Percentiles rank a stretch among this genome's conserved stretches.
phyloP scores from a whole-genome alignment of 371 early-diverging fungal genomes.

The Mortierella sp. region DNA sequence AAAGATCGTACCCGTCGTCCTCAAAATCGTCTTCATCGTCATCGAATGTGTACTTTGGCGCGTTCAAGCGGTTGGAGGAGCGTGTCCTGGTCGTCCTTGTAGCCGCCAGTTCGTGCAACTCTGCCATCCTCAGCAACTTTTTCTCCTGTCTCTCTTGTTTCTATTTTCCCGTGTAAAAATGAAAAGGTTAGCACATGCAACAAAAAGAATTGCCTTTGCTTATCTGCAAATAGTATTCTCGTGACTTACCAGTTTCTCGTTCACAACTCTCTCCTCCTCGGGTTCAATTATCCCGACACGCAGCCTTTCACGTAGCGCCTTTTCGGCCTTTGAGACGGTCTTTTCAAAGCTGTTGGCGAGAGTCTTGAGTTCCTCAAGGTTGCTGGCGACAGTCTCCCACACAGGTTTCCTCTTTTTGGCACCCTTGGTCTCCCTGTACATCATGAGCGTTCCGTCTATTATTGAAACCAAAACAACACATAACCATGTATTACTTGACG shows the following conservation, averaged over 20 bases:
- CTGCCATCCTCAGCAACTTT: conserved; percentile 33
- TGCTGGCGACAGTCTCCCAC: conserved; percentile 56
- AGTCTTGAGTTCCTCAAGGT: conserved; percentile 36
- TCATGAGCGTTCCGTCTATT: conserved; percentile 38
- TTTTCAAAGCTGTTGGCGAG: conserved; percentile 32
- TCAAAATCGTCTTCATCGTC: conserved; percentile 46
- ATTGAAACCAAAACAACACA: not conserved
- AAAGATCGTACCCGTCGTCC: conserved; percentile 48
- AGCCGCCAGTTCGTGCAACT: conserved; percentile 47
- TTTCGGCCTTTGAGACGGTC: conserved; percentile 35
- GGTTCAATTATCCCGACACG: conserved; percentile 45
- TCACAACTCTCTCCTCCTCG: conserved; percentile 28
- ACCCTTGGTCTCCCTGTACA: conserved; percentile 44
- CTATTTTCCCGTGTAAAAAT: conserved; percentile 5
- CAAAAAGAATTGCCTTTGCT: not conserved
- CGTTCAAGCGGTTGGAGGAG: conserved; percentile 43
- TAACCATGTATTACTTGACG: not conserved
- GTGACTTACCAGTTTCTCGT: conserved; percentile 26
- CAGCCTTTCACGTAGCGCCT: conserved; percentile 28
- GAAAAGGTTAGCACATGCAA: not conserved
- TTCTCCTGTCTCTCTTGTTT: conserved; percentile 42
- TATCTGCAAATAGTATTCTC: not conserved
- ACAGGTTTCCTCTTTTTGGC: conserved; percentile 35
- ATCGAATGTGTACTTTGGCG: conserved; percentile 48
- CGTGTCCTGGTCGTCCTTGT: conserved; percentile 49